Evolutionary conservation across 805 yeast genomes (phyloP), one percentile per base, ranked within the genome.

Genomic region (Starmerella asiatica): DNA sequence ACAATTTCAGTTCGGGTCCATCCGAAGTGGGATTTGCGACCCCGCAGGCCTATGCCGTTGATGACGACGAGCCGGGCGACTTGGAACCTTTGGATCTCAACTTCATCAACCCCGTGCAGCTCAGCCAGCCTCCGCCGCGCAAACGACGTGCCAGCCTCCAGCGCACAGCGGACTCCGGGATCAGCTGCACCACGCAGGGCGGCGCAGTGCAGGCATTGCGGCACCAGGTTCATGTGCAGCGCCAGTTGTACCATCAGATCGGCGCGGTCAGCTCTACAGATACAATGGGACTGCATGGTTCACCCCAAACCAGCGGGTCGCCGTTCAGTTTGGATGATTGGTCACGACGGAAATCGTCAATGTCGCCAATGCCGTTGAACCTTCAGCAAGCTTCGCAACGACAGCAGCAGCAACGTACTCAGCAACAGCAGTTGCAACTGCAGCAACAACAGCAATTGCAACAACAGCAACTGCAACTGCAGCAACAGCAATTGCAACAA

Each of bases 11-110:
- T 5, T 32, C 44, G 12, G 62, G 70, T 0, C 85, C 86, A 1
- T 69, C 68, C 32, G 84, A 79, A 51, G 85, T 79, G 20, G 81
- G 77, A 2, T 82, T 80, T 54, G 73, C 93, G 1, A 79, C 93
- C 1, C 94, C 94, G 3, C 93, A 83, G 56, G 46, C 54, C 44
- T 38, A 52, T 50, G 33, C 47, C 47, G 34, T 44, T 47, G 45
- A 55, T 48, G 43, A 62, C 57, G 36, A 62, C 62, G 42, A 12
- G 19, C 4, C 30, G 15, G 21, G 27, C 6, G 39, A 38, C 24
- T 24, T 46, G 15, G 46, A 36, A 35, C 45, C 47, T 11, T 36
- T 43, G 16, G 43, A 45, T 21, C 35, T 42, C 16, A 40, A 40
- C 27, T 43, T 24, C 32, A 41, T 41, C 3, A 27, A 28, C 12